A percentile compares a stretch with the other conserved stretches of the same genome.
Evolutionary conservation across 2,329 filamentous ascomycete species (phyloP).

Genomic region (Pleoardoris graminearum): DNA sequence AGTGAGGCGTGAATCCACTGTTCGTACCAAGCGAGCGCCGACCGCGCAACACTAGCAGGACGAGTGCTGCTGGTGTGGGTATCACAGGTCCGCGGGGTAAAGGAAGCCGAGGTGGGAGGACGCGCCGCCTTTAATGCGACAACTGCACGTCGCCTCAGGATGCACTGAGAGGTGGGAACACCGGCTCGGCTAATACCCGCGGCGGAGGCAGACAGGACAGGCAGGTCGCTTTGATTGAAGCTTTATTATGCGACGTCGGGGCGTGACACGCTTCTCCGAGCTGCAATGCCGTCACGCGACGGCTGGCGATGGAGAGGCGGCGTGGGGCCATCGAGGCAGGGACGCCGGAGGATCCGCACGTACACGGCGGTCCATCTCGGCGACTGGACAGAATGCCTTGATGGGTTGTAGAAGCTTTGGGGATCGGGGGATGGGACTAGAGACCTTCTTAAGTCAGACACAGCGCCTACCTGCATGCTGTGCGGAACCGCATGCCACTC

Average conservation of each 20-base stretch:
- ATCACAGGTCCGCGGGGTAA: constrained; percentile 33
- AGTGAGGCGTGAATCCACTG: not conserved
- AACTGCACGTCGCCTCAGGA: not conserved
- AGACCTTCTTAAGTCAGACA: not conserved
- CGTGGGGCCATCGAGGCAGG: constrained; percentile 11
- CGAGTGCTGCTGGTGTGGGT: constrained; percentile 12
- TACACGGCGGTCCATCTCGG: not conserved
- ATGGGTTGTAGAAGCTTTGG: no score
- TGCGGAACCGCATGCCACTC: constrained; percentile 1
- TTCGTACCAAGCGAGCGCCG: constrained; percentile 16
- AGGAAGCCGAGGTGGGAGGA: constrained; percentile 28
- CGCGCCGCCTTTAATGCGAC: constrained; percentile 5
- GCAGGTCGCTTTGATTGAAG: constrained; percentile 21
- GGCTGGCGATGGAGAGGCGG: constrained; percentile 1
- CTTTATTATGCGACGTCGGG: constrained; percentile 17
- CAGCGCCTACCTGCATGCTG: constrained; percentile 2
- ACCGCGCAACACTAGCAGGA: constrained; percentile 25
- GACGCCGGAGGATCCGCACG: constrained; percentile 6
- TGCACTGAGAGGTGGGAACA: not conserved
- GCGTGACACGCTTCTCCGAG: not conserved
- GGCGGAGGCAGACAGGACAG: not conserved
- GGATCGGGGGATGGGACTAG: no score
- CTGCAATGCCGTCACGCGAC: constrained; percentile 16
- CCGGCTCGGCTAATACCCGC: constrained; percentile 22
- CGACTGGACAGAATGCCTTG: not conserved